Evolutionary conservation across 1,139 yeast genomes (phyloP).

Genomic region (Debaryomyces sp.): DNA sequence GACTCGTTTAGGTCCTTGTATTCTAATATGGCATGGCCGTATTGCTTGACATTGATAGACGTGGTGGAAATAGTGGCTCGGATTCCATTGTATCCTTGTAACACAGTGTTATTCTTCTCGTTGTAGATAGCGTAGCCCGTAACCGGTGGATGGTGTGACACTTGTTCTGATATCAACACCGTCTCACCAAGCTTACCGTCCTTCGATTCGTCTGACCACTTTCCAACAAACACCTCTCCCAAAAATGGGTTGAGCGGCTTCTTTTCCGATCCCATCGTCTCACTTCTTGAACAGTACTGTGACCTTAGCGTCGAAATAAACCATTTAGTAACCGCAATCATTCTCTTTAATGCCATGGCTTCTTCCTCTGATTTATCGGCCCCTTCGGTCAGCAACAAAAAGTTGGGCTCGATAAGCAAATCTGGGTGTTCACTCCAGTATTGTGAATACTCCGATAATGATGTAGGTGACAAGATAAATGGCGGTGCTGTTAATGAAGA

Average conservation of each 20-base stretch:
- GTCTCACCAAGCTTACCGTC: slow-evolving; percentile 67
- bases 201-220: slow-evolving; percentile 62
- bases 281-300: slow-evolving; percentile 91
- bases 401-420: slow-evolving; percentile 70
- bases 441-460: slow-evolving; percentile 87
- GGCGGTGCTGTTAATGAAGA: slow-evolving; percentile 97
- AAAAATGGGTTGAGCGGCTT: slow-evolving; percentile 94
- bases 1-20: slow-evolving; percentile 64
- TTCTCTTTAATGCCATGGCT: slow-evolving; percentile 58
- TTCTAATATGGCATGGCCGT: slow-evolving; percentile 81
- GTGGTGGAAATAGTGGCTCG: slow-evolving; percentile 82
- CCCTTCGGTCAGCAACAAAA: slow-evolving; percentile 39
- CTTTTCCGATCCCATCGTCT: slow-evolving; percentile 89
- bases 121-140: slow-evolving; percentile 84
- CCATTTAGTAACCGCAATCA: slow-evolving; percentile 86
- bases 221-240: slow-evolving; percentile 90
- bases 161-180: slow-evolving; percentile 81
- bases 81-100: slow-evolving; percentile 90
- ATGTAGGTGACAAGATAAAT: slow-evolving; percentile 89
- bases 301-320: slow-evolving; percentile 88
- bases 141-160: slow-evolving; percentile 93
- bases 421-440: slow-evolving; percentile 94
- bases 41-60: slow-evolving; percentile 82
- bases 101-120: slow-evolving; percentile 63
- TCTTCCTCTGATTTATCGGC: slow-evolving; percentile 46